Evolutionary conservation across 2,329 filamentous ascomycete genomes (phyloP).

Genomic region (Trichoderma asperellum): DNA sequence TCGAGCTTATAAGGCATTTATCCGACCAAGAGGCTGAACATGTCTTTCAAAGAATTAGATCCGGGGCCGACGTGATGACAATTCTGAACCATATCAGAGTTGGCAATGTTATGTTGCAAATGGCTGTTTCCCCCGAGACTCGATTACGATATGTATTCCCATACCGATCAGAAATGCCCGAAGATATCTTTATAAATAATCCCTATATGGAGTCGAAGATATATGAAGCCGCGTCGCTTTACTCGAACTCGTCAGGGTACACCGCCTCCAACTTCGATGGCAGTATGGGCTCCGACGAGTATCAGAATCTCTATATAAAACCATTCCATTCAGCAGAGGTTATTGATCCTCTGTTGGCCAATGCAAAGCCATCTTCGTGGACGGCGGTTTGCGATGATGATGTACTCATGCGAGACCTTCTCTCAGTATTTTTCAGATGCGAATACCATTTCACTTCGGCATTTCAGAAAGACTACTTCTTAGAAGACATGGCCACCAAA

Average conservation of each 20-base stretch:
- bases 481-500: constrained; percentile 29
- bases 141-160: constrained; percentile 44
- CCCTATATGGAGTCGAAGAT: constrained; percentile 33
- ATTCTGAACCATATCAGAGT: constrained; percentile 41
- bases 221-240: constrained; percentile 29
- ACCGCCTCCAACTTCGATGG: too few relatives aligned
- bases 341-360: constrained; percentile 38
- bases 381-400: constrained; percentile 30
- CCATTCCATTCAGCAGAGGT: constrained; percentile 34
- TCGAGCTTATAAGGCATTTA: background rate
- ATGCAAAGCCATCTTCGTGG: constrained; percentile 30
- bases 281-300: background rate
- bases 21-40: background rate
- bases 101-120: constrained; percentile 43
- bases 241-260: background rate
- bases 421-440: constrained; percentile 29
- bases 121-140: constrained; percentile 40
- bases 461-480: constrained; percentile 32
- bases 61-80: background rate
- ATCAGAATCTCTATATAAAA: constrained; percentile 34
- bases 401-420: constrained; percentile 29
- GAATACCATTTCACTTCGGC: constrained; percentile 29
- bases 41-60: constrained; percentile 10
- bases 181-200: constrained; percentile 33
- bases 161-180: constrained; percentile 34